Evolutionary conservation across 176 grass and related monocot species (phyloP).

Genomic region (Aegilops speltoides): DNA sequence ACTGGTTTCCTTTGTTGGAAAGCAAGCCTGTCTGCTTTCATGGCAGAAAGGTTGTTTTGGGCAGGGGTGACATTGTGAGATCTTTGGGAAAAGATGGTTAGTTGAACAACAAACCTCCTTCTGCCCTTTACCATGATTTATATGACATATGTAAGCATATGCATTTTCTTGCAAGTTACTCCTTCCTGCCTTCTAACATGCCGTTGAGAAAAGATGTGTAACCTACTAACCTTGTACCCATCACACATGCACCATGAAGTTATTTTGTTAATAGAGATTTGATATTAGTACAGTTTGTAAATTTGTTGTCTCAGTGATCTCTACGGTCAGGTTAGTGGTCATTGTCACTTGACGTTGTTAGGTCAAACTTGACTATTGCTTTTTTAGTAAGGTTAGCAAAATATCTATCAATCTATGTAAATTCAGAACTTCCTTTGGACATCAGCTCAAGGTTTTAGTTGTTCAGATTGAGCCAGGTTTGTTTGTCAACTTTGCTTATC

Average conservation of each 20-base stretch:
- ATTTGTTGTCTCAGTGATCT: neutral
- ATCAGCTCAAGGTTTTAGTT: neutral
- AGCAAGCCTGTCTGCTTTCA: too few species aligned
- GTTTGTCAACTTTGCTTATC: neutral
- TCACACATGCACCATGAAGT: neutral
- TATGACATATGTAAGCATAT: too few species aligned
- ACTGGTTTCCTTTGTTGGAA: too few species aligned
- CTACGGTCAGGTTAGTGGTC: neutral
- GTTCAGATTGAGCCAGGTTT: neutral
- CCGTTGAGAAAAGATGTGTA: too few species aligned
- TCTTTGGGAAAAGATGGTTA: too few species aligned
- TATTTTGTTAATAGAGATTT: neutral
- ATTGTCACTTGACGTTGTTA: neutral
- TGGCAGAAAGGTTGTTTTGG: too few species aligned
- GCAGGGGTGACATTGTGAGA: too few species aligned
- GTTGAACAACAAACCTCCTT: too few species aligned
- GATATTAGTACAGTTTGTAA: neutral
- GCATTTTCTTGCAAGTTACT: too few species aligned
- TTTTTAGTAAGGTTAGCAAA: neutral
- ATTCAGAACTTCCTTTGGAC: neutral
- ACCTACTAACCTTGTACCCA: too few species aligned
- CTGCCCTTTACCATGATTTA: too few species aligned
- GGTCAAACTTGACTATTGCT: neutral
- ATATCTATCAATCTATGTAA: neutral
- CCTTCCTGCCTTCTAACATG: too few species aligned